Evolutionary conservation across 805 yeast species (phyloP).

Genomic region (Wickerhamiella shivajii): DNA sequence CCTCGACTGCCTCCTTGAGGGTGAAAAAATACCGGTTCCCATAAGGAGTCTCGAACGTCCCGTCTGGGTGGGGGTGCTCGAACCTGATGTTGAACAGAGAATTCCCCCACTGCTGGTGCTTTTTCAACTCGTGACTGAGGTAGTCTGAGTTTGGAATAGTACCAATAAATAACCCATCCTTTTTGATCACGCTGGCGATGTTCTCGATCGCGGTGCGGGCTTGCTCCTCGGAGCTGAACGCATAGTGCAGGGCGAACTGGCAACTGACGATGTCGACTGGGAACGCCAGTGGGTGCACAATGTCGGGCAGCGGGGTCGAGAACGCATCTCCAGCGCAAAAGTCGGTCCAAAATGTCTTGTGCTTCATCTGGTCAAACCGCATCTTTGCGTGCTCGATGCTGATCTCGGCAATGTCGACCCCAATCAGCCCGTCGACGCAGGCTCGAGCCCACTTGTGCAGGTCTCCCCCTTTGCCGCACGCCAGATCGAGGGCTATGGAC

Average conservation of each 20-base stretch:
- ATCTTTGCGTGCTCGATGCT: constrained; percentile 73
- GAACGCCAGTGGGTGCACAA: constrained; percentile 57
- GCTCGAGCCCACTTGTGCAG: constrained; percentile 75
- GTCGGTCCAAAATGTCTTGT: constrained; percentile 52
- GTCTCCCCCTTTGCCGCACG: constrained; percentile 99
- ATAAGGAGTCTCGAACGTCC: constrained; percentile 29
- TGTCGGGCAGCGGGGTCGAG: constrained; percentile 49
- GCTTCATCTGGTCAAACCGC: constrained; percentile 46
- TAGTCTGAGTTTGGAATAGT: constrained; percentile 80
- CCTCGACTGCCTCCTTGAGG: constrained; percentile 84
- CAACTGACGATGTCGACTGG: constrained; percentile 82
- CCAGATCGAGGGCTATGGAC: constrained; percentile 62
- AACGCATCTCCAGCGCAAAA: constrained; percentile 91
- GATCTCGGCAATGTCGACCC: constrained; percentile 82
- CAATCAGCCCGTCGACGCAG: constrained; percentile 61
- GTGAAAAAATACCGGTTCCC: constrained; percentile 77
- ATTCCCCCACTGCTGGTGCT: constrained; percentile 67
- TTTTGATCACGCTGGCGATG: constrained; percentile 55
- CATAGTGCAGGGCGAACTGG: constrained; percentile 91
- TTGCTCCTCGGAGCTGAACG: constrained; percentile 73
- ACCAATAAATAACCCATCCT: constrained; percentile 84
- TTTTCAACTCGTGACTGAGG: constrained; percentile 40
- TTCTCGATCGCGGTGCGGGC: constrained; percentile 61
- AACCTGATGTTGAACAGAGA: constrained; percentile 68
- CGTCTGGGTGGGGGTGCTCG: constrained; percentile 40